Conservation (phyloP, 768 basidiomycete genomes). For the Pleurotus giganteus region DNA sequence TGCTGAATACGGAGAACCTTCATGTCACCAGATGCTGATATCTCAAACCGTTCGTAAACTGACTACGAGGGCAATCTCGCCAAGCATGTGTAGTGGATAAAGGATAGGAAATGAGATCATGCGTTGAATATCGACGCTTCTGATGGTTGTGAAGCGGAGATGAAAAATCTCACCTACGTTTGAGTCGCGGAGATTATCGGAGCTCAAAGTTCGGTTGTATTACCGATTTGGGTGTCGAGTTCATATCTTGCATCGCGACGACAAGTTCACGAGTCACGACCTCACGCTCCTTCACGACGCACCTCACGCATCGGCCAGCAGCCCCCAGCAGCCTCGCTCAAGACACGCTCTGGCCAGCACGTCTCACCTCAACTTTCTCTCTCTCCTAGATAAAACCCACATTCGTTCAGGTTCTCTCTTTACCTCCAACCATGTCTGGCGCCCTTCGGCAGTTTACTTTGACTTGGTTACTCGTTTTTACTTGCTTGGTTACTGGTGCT, state of each 20-base stretch:
- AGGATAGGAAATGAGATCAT: too few relatives aligned
- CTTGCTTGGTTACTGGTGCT: conserved; percentile 7
- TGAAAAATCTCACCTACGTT: too few relatives aligned
- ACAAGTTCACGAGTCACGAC: conserved; percentile 10
- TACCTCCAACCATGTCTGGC: conserved; percentile 2
- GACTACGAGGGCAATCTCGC: too few relatives aligned
- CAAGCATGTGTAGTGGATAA: too few relatives aligned
- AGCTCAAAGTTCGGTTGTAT: neutral
- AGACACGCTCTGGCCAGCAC: neutral
- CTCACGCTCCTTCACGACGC: conserved; percentile 10
- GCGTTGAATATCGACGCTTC: too few relatives aligned
- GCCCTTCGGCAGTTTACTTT: neutral
- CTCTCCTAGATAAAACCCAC: conserved; percentile 1
- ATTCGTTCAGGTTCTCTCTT: neutral
- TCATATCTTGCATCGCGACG: conserved; percentile 9
- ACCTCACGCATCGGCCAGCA: neutral
- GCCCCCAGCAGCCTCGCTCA: conserved; percentile 1
- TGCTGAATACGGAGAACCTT: too few relatives aligned
- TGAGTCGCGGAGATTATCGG: neutral
- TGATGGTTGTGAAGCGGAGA: too few relatives aligned
- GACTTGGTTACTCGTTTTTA: neutral
- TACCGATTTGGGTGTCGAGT: neutral
- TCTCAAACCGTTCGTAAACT: too few relatives aligned
- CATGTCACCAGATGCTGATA: too few relatives aligned
- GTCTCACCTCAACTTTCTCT: neutral